A percentile compares a stretch with the other conserved stretches of the same genome.
Conservation (phyloP, 345 rosid species). For the Hypericum androsaemum region DNA sequence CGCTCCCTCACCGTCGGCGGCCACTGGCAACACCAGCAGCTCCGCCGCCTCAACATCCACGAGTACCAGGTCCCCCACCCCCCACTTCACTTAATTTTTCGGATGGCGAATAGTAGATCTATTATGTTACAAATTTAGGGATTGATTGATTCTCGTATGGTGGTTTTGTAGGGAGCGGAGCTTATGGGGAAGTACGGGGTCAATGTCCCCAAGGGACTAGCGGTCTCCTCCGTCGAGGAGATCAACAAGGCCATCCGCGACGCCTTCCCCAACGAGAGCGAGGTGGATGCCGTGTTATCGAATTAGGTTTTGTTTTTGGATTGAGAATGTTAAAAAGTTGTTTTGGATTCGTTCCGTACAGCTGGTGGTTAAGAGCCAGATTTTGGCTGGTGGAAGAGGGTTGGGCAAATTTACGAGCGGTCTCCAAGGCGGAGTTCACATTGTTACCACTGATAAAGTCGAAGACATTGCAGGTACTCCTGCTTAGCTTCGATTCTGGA, state of each 20-base stretch:
- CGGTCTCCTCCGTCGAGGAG: constrained; percentile 60
- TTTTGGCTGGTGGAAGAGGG: constrained; percentile 99
- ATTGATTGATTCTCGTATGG: background rate
- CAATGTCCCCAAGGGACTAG: constrained; percentile 86
- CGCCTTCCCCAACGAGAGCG: constrained; percentile 56
- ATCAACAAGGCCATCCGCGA: constrained; percentile 46
- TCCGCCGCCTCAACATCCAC: constrained; percentile 96
- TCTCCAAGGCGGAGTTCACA: constrained; percentile 93
- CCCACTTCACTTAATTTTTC: background rate
- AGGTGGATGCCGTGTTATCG: constrained; percentile 32
- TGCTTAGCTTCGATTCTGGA: background rate
- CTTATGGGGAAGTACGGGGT: constrained; percentile 87
- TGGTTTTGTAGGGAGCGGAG: constrained; percentile 62
- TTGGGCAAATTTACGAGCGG: constrained; percentile 86
- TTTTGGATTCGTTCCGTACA: constrained; percentile 21
- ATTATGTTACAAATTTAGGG: background rate
- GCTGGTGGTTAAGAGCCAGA: constrained; percentile 96
- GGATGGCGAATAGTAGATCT: background rate
- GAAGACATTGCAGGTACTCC: constrained; percentile 68
- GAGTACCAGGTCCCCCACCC: constrained; percentile 66
- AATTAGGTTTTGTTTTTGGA: background rate
- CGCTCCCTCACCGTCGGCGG: constrained; percentile 74
- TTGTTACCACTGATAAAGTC: constrained; percentile 61
- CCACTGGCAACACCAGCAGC: constrained; percentile 86
- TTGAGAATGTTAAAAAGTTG: background rate